phyloP scores from a whole-genome alignment of 345 rosid species.

The Fremontodendron californicum region DNA sequence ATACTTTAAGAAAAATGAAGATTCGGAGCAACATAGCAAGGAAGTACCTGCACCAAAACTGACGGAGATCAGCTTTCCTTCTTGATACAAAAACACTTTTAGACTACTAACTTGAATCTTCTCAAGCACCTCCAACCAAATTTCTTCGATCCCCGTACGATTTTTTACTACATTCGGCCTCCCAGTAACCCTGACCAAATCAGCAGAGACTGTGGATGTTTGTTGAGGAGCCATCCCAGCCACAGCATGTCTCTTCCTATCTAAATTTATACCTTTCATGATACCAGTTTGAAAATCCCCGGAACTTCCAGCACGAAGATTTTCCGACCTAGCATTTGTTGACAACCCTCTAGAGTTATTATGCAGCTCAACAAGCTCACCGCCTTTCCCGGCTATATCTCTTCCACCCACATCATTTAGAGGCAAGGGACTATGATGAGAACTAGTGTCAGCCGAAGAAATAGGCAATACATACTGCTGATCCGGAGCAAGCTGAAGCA shows the following conservation, averaged over 20 bases:
- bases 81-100: slow-evolving; percentile 69
- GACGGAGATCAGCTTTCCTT: slow-evolving; percentile 78
- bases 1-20: too few relatives aligned
- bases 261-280: slow-evolving; percentile 28
- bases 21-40: too few relatives aligned
- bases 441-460: slow-evolving; percentile 64
- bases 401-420: slow-evolving; percentile 33
- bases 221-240: slow-evolving; percentile 36
- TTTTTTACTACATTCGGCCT: slow-evolving; percentile 36
- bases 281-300: slow-evolving; percentile 18
- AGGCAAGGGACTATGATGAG: slow-evolving; percentile 48
- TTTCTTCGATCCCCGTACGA: slow-evolving; percentile 54
- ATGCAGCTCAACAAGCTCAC: slow-evolving; percentile 30
- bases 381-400: slow-evolving; percentile 33
- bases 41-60: slow-evolving; percentile 95
- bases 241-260: slow-evolving; percentile 36
- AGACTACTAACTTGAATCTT: slow-evolving; percentile 45
- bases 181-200: slow-evolving; percentile 15
- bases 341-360: slow-evolving; percentile 32
- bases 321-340: slow-evolving; percentile 32
- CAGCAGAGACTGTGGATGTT: slow-evolving; percentile 24
- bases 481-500: slow-evolving; percentile 98
- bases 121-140: slow-evolving; percentile 81
- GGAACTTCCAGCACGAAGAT: slow-evolving; percentile 30
- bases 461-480: slow-evolving; percentile 65